A percentile compares a stretch with the other conserved stretches of the same genome.
Conservation (phyloP, 2,329 filamentous ascomycete genomes). For the Pseudocercospora eumusae region DNA sequence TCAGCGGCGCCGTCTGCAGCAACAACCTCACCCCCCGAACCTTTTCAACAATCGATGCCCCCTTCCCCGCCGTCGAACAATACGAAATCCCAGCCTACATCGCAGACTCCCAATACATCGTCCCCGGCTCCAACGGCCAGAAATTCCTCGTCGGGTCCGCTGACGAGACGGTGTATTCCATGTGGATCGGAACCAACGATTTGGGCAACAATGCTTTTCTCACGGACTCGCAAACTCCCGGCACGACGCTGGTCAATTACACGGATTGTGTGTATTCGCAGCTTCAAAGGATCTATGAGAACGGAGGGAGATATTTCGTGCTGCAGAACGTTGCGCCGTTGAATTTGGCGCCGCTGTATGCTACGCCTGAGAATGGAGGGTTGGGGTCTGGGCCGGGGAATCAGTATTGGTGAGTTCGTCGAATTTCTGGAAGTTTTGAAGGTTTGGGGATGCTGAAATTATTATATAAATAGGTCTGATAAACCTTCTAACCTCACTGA, state of each 20-base stretch:
- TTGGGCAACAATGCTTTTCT: constrained; percentile 67
- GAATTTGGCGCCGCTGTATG: constrained; percentile 68
- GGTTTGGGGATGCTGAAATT: too few relatives aligned
- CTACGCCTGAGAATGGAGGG: constrained; percentile 40
- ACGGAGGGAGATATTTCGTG: constrained; percentile 70
- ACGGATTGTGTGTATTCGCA: constrained; percentile 67
- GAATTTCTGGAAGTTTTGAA: too few relatives aligned
- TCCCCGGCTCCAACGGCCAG: constrained; percentile 41
- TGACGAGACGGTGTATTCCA: constrained; percentile 68
- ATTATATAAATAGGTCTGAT: too few relatives aligned
- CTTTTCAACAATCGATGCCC: constrained; percentile 52
- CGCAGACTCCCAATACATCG: constrained; percentile 43
- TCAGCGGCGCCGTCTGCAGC: constrained; percentile 71
- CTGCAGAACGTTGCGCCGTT: constrained; percentile 70
- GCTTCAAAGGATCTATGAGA: constrained; percentile 64
- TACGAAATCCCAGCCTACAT: constrained; percentile 53
- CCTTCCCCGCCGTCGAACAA: constrained; percentile 57
- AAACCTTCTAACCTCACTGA: constrained; percentile 54
- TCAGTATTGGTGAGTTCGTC: too few relatives aligned
- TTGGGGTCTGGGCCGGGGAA: constrained; percentile 47
- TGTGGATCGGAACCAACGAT: constrained; percentile 84
- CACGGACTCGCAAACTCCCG: constrained; percentile 61
- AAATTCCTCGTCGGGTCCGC: constrained; percentile 49
- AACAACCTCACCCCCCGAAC: constrained; percentile 65
- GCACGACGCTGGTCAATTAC: constrained; percentile 64